Percentiles rank a stretch among this genome's conserved stretches.
These are phyloP conservation scores for Zygosaccharomyces sapae DNA, from an alignment of 1,139 yeast species.

Conservation along the genomic window DNA sequence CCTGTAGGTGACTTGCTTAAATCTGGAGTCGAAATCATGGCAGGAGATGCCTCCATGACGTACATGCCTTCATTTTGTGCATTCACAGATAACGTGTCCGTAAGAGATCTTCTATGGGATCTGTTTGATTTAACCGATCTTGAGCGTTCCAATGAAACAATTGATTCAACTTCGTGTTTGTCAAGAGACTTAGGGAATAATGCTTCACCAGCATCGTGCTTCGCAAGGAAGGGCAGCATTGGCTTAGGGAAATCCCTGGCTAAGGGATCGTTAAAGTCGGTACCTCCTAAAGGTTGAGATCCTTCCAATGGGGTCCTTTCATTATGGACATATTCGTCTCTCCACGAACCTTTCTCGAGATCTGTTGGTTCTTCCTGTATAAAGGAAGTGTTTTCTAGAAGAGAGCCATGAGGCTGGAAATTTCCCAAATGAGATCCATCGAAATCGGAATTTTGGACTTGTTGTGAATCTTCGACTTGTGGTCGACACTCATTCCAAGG, in stretches of 20 bases:
- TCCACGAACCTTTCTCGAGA: too few species aligned
- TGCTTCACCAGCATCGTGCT: conserved; percentile 52
- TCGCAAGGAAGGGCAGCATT: conserved; percentile 1
- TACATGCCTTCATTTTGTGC: conserved; percentile 42
- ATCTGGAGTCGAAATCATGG: conserved; percentile 36
- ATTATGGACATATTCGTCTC: not conserved
- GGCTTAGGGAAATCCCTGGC: conserved; percentile 1
- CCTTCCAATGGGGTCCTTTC: not conserved
- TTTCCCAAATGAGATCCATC: too few species aligned
- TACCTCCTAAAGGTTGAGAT: not conserved
- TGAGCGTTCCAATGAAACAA: conserved; percentile 66
- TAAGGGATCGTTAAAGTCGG: conserved; percentile 5
- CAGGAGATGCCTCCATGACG: conserved; percentile 36
- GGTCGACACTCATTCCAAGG: not conserved
- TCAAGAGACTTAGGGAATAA: conserved; percentile 67
- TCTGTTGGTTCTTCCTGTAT: too few species aligned
- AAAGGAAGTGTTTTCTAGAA: too few species aligned
- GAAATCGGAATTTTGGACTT: too few species aligned
- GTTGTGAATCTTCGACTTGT: not conserved
- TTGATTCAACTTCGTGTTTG: conserved; percentile 67
- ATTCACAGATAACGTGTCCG: conserved; percentile 37
- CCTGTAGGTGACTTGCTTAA: conserved; percentile 42
- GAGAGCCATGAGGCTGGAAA: too few species aligned
- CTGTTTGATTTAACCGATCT: conserved; percentile 43
- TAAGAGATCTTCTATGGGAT: conserved; percentile 33